Evolutionary conservation across 176 grass and related monocot species (phyloP), one percentile per base, ranked within the genome.

Genomic region (Aegilops tauschii): DNA sequence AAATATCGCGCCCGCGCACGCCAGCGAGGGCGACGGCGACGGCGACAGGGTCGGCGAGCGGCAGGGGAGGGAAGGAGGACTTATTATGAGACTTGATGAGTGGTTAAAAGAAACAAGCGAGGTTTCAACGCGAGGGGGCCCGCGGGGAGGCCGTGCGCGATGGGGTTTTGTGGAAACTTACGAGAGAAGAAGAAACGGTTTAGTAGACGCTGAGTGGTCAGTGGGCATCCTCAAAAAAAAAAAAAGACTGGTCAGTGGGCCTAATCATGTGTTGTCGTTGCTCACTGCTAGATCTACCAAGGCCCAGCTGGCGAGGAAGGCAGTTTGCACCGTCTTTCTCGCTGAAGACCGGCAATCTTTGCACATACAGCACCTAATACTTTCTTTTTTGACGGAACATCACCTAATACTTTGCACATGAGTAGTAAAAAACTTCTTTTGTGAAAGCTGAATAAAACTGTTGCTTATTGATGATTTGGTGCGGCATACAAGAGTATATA

Each of bases 121-220:
- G 35, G 45, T 40, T 62, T 85, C 77, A 69, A 69, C 61, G 83
- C 32, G 6, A 5, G 21, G 88, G 88, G 88, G 87, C 59, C 86
- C 72, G 80, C 75, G 6, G 11, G 21, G 8, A 34, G 61, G 17
- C 61, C 61, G 79, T 68, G 84, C 12, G 42, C 17, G 56, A 28
- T 8, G 36, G 23, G 58, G 18, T 35, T 73, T 59, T 11, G 81
- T 20, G 36, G 54, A 73, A n/a, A 30, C 58, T 52, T 30, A 29
- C 16, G 23, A 17, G n/a, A 44, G 71, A 28, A 12, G 6, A 72
- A 8, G 39, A 6, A 6, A 4, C 27, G 71, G 71, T 47, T 74
- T 12, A 49, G 12, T 49, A 14, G 12, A 49, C 12, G 45, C 45
- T 49, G 45, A 37, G 6, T 37, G 36, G 36, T 37, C 45, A 49